These are phyloP conservation scores for Digitaria exilis DNA, from an alignment of 202 grass and related monocot genomes.

Conservation along the genomic window DNA sequence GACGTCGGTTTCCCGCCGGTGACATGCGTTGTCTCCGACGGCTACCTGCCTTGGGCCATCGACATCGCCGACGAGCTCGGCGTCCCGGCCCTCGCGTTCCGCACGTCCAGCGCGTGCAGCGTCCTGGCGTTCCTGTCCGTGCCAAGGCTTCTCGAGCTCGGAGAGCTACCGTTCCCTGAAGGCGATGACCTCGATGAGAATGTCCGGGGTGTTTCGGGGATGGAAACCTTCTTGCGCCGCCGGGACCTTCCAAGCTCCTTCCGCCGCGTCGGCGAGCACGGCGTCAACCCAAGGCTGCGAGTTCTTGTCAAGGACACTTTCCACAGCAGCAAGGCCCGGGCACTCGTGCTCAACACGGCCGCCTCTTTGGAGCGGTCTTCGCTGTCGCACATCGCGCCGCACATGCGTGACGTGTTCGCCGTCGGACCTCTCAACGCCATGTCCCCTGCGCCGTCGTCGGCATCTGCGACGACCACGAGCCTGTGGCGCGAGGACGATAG, in stretches of 20 bases:
- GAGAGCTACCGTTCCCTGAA: constrained; percentile 51
- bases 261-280: no score
- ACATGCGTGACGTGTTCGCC: not conserved
- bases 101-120: constrained; percentile 50
- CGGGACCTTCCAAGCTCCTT: not conserved
- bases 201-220: not conserved
- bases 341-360: constrained; percentile 47
- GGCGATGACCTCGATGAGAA: not conserved
- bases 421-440: not conserved
- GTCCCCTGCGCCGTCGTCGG: not conserved
- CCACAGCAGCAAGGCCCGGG: constrained; percentile 3
- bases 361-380: constrained; percentile 30
- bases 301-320: no score
- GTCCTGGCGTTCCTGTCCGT: constrained; percentile 47
- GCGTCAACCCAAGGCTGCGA: not conserved
- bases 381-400: constrained; percentile 23
- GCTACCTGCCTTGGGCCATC: not conserved
- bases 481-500: constrained; percentile 49
- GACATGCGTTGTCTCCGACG: constrained; percentile 53
- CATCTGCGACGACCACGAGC: no score
- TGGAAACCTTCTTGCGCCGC: not conserved
- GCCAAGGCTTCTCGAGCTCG: constrained; percentile 42
- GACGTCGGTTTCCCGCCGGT: constrained; percentile 41
- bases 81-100: constrained; percentile 57
- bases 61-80: constrained; percentile 59